Evolutionary conservation across 1,284 basidiomycete species (phyloP), one percentile per base, ranked within the genome.

Genomic region (Moniliella sp.): DNA sequence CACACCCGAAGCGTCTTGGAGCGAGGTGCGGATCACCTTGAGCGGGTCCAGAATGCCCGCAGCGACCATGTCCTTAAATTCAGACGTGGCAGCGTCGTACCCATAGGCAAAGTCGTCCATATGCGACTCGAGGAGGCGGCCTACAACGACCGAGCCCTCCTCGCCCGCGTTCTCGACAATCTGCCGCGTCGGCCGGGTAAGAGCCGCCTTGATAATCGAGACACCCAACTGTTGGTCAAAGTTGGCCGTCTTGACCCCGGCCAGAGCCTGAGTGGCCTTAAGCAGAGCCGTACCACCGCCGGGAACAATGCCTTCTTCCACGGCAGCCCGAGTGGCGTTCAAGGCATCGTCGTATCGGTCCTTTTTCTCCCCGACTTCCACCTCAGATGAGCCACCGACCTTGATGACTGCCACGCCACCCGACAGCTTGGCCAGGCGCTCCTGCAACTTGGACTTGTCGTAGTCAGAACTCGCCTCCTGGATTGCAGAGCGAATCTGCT

Each of bases 331-430:
- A 4, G 88, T 94, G 13, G 84, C 84, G 63, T 91, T 91, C 37
- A 94, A 70, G 4, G 88, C 88, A 61, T 97, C 88, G 56, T 97
- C 88, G 62, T 91, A 94, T 32, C 86, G 72, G 64, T 94, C 88
- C 75, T 94, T 94, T 79, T 94, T 94, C 72, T 97, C 88, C 11
- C 86, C 73, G 43, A 94, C 88, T 67, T 94, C 88, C 37, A 94
- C 86, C 65, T 94, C 88, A 40, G 72, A 76, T 30, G 75, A 68
- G 27, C 88, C 88, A 39, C 88, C 88, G 46, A 94, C 88, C 66
- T 82, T 84, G 73, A 94, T 93, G 62, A 94, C 86, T 17, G 86
- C 88, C 33, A 94, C 86, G 67, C 88, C 86, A 36, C 88, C 86
- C 26, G 72, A 73, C 36, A 94, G 70, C 71, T 97, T 94, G 46